These are phyloP conservation scores for Adansonia gregorii DNA, from an alignment of 441 rosid genomes.

Conservation along the genomic window DNA sequence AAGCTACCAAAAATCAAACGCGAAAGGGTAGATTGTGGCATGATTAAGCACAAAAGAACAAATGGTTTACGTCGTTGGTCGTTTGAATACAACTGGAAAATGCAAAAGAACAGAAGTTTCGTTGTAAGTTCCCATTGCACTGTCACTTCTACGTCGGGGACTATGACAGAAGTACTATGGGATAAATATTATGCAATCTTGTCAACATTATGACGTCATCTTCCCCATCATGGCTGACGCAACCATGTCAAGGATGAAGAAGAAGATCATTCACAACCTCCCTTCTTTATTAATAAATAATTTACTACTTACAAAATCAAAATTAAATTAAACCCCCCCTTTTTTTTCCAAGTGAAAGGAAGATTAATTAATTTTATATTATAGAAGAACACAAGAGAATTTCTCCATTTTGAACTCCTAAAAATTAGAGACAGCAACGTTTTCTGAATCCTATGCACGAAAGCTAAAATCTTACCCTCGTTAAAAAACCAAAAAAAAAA, in stretches of 20 bases:
- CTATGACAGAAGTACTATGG: neutral
- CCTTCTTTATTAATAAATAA: neutral
- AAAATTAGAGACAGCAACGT: too few species aligned
- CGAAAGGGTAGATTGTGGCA: neutral
- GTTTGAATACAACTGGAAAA: neutral
- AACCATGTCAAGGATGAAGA: neutral
- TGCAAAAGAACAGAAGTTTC: neutral
- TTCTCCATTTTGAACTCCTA: too few species aligned
- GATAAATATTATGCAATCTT: neutral
- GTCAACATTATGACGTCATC: neutral
- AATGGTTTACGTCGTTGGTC: neutral
- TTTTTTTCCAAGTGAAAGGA: too few species aligned
- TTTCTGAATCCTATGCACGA: too few species aligned
- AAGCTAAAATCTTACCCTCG: too few species aligned
- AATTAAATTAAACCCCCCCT: too few species aligned
- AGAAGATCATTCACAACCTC: neutral
- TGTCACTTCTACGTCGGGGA: too few species aligned
- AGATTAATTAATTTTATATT: too few species aligned
- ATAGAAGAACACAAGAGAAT: too few species aligned
- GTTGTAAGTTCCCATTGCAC: neutral
- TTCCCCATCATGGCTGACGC: too few species aligned
- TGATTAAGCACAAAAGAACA: neutral
- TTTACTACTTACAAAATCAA: too few species aligned
- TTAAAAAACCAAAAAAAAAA: too few species aligned
- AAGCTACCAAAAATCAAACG: neutral